Evolutionary conservation across 129 eudicot genomes (phyloP).

Genomic region (Smallanthus sonchifolius): DNA sequence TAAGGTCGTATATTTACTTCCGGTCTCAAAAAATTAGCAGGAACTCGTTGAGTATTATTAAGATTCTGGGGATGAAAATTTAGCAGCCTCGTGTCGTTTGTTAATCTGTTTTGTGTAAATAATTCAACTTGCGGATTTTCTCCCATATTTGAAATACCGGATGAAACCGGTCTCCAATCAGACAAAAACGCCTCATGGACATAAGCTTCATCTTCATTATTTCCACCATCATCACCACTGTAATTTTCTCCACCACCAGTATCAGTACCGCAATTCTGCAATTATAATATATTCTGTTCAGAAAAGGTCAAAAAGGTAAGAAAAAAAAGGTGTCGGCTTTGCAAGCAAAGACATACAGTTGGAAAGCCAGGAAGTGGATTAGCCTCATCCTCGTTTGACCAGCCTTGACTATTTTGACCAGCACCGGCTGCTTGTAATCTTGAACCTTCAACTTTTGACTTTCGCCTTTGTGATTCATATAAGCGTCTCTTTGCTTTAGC

Average conservation of each 20-base stretch:
- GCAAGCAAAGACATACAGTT: conserved; percentile 36
- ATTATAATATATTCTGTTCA: conserved; percentile 5
- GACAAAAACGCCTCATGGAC: conserved; percentile 98
- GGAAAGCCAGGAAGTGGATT: conserved; percentile 12
- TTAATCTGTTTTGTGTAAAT: conserved; percentile 1
- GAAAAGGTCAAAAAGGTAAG: background rate
- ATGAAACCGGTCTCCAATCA: conserved; percentile 80
- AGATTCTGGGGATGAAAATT: conserved; percentile 21
- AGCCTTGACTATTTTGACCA: conserved; percentile 28
- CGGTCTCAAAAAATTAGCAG: conserved; percentile 25
- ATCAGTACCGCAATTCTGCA: conserved; percentile 47
- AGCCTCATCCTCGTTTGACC: conserved; percentile 30
- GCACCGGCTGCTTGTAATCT: conserved; percentile 1
- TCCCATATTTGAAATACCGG: conserved; percentile 20
- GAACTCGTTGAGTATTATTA: conserved; percentile 8
- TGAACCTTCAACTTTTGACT: conserved; percentile 36
- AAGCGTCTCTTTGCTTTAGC: conserved; percentile 62
- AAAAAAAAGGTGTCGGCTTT: background rate
- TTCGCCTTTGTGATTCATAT: conserved; percentile 56
- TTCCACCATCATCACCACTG: conserved; percentile 49
- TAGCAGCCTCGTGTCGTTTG: background rate
- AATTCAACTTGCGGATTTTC: conserved; percentile 16
- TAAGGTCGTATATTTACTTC: conserved; percentile 34
- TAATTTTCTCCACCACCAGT: conserved; percentile 50
- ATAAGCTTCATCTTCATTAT: conserved; percentile 76